These are phyloP conservation scores for Dichotomopilus funicola DNA, from an alignment of 2,329 filamentous ascomycete species.

Conservation along the genomic window DNA sequence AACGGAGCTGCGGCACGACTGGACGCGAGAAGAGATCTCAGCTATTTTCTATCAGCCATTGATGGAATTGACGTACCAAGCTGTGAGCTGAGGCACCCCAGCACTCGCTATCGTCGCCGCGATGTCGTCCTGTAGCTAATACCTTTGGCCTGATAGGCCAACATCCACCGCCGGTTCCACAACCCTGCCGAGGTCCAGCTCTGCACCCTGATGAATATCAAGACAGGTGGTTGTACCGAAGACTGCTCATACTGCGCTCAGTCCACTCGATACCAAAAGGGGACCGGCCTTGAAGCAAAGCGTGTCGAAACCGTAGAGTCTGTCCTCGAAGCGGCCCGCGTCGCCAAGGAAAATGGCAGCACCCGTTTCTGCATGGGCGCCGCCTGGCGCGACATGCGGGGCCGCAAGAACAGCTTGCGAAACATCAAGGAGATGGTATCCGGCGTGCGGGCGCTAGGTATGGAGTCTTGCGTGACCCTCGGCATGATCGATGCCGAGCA, in stretches of 20 bases:
- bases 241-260: constrained; percentile 93
- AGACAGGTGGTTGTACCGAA: constrained; percentile 85
- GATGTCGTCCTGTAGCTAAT: no score
- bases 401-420: constrained; percentile 73
- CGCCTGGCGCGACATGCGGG: constrained; percentile 90
- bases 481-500: constrained; percentile 84
- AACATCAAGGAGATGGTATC: constrained; percentile 83
- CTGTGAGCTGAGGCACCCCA: constrained; percentile 43
- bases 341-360: constrained; percentile 75
- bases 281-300: constrained; percentile 71
- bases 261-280: constrained; percentile 70
- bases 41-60: constrained; percentile 77
- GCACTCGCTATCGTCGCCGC: no score
- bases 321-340: constrained; percentile 69
- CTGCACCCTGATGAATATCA: constrained; percentile 95
- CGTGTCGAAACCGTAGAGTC: constrained; percentile 74
- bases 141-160: constrained; percentile 44
- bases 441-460: constrained; percentile 71
- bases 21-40: constrained; percentile 75
- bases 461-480: constrained; percentile 90
- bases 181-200: constrained; percentile 78
- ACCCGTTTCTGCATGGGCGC: constrained; percentile 95
- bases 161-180: constrained; percentile 79
- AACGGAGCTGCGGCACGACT: constrained; percentile 58
- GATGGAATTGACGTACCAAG: constrained; percentile 69